phyloP scores from a whole-genome alignment of 2,329 filamentous ascomycete genomes.

The Fusarium humuli region DNA sequence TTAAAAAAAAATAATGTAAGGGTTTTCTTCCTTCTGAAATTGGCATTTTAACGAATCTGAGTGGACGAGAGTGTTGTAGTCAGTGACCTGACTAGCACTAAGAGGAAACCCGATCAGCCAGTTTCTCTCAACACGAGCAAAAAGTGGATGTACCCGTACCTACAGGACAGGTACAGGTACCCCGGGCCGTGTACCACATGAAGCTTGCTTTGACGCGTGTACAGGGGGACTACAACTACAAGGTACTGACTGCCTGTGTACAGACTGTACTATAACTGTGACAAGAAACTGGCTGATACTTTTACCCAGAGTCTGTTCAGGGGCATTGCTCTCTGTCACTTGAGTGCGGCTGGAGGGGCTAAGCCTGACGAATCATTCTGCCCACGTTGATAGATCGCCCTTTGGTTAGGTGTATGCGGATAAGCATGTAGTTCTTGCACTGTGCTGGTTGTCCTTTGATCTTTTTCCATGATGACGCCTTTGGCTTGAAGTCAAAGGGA shows the following conservation, averaged over 20 bases:
- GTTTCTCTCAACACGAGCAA: slow-evolving; percentile 28
- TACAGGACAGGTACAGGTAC: slow-evolving; percentile 32
- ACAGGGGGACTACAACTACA: slow-evolving; percentile 34
- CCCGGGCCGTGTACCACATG: slow-evolving; percentile 21
- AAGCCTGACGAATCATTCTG: slow-evolving; percentile 50
- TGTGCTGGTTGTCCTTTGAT: slow-evolving; percentile 28
- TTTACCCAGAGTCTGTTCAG: slow-evolving; percentile 34
- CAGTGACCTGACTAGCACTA: slow-evolving; percentile 16
- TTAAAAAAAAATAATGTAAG: slow-evolving; percentile 48
- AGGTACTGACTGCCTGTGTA: slow-evolving; percentile 29
- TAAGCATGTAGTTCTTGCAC: slow-evolving; percentile 37
- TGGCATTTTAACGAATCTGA: slow-evolving; percentile 39
- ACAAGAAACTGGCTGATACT: slow-evolving; percentile 27
- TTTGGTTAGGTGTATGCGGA: slow-evolving; percentile 17
- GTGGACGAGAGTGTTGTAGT: slow-evolving; percentile 27
- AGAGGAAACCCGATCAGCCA: slow-evolving; percentile 16
- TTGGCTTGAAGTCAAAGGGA: slow-evolving; percentile 17
- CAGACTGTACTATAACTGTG: slow-evolving; percentile 17
- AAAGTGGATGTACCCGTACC: slow-evolving; percentile 19
- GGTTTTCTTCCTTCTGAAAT: slow-evolving; percentile 45
- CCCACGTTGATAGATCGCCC: slow-evolving; percentile 50
- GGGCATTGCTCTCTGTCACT: slow-evolving; percentile 25
- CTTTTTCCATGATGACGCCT: slow-evolving; percentile 2
- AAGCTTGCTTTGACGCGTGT: slow-evolving; percentile 42
- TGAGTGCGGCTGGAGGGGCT: slow-evolving; percentile 2